These are phyloP conservation scores for Mortierella sp. DNA, from an alignment of 371 early-diverging fungal genomes.

Conservation along the genomic window DNA sequence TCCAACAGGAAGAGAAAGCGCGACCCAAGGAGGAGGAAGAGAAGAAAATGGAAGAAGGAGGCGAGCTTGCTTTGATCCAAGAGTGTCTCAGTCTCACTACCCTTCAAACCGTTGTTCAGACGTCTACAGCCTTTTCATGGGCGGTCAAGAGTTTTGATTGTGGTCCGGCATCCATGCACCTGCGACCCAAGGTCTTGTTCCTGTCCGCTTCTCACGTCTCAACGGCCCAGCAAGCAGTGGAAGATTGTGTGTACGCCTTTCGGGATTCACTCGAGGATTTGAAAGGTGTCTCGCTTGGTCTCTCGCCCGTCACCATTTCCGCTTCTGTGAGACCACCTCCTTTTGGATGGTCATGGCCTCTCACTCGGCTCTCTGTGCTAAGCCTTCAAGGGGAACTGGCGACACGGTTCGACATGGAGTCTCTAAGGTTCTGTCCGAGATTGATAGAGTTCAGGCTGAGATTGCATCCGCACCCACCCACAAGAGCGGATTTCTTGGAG, in stretches of 20 bases:
- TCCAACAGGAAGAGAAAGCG: not conserved
- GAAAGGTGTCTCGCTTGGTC: conserved; percentile 29
- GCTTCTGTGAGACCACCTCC: conserved; percentile 6
- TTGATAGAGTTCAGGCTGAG: conserved; percentile 24
- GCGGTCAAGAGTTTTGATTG: conserved; percentile 52
- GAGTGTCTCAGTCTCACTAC: conserved; percentile 15
- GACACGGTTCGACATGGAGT: conserved; percentile 34
- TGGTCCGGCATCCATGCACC: conserved; percentile 52
- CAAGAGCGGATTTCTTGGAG: conserved; percentile 18
- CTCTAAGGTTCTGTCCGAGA: conserved; percentile 24
- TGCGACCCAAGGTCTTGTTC: conserved; percentile 56
- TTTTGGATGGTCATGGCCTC: conserved; percentile 39
- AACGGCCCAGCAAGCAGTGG: conserved; percentile 46
- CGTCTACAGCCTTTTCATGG: conserved; percentile 53
- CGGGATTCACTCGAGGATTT: conserved; percentile 31
- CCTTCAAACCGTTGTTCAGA: conserved; percentile 53
- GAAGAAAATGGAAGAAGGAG: too few species aligned
- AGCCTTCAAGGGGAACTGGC: conserved; percentile 37
- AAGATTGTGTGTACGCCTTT: conserved; percentile 37
- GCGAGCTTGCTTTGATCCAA: conserved; percentile 19
- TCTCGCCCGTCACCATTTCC: conserved; percentile 11
- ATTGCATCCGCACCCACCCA: conserved; percentile 34
- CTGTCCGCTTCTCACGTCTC: conserved; percentile 62
- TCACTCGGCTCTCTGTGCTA: conserved; percentile 14
- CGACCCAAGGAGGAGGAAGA: not conserved